Evolutionary conservation across 2,329 filamentous ascomycete genomes (phyloP).

Genomic region (Trichoderma sp.): DNA sequence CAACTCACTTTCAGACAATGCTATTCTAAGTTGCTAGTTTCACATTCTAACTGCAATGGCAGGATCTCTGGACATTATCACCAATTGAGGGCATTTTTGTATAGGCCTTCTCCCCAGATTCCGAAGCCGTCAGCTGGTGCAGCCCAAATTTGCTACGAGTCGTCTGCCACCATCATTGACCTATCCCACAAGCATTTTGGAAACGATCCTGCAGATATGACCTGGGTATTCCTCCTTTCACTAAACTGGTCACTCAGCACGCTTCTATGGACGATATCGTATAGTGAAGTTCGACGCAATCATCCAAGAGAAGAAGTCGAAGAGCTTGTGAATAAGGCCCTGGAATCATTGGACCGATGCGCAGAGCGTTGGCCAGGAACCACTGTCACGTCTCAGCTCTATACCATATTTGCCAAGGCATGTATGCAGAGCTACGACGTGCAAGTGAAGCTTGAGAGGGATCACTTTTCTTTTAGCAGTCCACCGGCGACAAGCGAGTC

Average conservation of each 20-base stretch:
- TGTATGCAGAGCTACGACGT: constrained; percentile 86
- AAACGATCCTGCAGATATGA: constrained; percentile 76
- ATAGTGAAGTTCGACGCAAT: constrained; percentile 75
- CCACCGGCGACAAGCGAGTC: constrained; percentile 41
- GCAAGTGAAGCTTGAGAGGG: constrained; percentile 39
- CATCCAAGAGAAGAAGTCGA: constrained; percentile 78
- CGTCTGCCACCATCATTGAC: constrained; percentile 78
- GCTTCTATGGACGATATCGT: constrained; percentile 88
- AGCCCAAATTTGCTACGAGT: constrained; percentile 80
- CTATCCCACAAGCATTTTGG: constrained; percentile 81
- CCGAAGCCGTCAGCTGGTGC: constrained; percentile 81
- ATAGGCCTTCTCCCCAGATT: constrained; percentile 88
- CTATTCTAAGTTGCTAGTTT: background rate
- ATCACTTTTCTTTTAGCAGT: constrained; percentile 41
- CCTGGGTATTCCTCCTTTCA: constrained; percentile 89
- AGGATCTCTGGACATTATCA: constrained; percentile 75
- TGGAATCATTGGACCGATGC: constrained; percentile 79
- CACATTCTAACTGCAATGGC: background rate
- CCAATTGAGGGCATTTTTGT: constrained; percentile 85
- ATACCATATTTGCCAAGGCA: constrained; percentile 80
- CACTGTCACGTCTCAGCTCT: constrained; percentile 79
- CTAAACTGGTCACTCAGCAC: constrained; percentile 93
- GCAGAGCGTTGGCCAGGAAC: constrained; percentile 92
- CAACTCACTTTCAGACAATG: background rate
- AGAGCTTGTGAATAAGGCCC: constrained; percentile 70